These are phyloP conservation scores for Flaveria robusta DNA, from an alignment of 129 eudicot species.

Conservation along the genomic window DNA sequence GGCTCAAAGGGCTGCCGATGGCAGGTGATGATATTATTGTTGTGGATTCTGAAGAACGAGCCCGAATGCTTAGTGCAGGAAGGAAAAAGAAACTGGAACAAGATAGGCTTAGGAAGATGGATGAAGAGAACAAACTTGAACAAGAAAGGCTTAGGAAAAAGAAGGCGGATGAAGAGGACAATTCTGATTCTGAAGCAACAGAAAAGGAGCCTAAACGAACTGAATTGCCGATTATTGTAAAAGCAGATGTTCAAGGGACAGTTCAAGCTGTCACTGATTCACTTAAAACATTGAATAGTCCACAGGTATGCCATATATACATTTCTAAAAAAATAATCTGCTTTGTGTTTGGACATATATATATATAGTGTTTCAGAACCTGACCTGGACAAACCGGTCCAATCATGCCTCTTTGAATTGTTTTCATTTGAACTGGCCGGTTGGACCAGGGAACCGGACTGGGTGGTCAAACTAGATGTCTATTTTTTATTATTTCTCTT, in stretches of 20 bases:
- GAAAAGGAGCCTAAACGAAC: conserved; percentile 48
- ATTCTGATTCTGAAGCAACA: conserved; percentile 13
- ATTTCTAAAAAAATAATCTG: background rate
- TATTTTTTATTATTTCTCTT: no score
- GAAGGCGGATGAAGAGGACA: conserved; percentile 41
- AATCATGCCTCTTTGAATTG: no score
- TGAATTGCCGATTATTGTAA: conserved; percentile 81
- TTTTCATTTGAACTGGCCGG: no score
- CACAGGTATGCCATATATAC: conserved; percentile 65
- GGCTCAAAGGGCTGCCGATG: conserved; percentile 91
- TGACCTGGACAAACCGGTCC: no score
- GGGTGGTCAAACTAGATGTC: no score
- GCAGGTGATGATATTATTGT: conserved; percentile 94
- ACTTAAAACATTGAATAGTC: conserved; percentile 71
- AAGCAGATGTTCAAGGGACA: conserved; percentile 90
- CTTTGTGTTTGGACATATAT: background rate
- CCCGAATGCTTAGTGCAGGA: conserved; percentile 90
- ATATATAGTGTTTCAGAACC: no score
- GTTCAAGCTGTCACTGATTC: conserved; percentile 95
- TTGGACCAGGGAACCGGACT: no score
- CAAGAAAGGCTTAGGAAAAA: conserved; percentile 32
- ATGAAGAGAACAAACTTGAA: conserved; percentile 33
- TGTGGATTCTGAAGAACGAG: conserved; percentile 82
- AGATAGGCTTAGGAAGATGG: conserved; percentile 53
- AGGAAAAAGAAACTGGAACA: conserved; percentile 76